Evolutionary conservation across 164 flowering plant genomes (phyloP), one percentile per base, ranked within the genome.

Genomic region (Vitis amurensis): DNA sequence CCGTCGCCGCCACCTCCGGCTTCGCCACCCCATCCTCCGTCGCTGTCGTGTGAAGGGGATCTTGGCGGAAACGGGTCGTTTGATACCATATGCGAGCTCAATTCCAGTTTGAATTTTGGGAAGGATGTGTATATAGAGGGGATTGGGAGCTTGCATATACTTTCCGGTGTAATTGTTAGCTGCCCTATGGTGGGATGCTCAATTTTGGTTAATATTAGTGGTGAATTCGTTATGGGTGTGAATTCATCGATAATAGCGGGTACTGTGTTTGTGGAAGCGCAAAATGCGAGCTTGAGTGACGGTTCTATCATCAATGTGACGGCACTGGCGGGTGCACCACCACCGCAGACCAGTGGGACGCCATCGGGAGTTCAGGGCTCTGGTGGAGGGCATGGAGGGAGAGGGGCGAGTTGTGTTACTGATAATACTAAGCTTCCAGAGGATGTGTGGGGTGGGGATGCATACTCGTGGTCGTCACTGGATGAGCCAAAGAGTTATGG

Each of bases 341-440:
- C 97, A 14, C 69, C 74, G 9, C 90, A 85, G 79, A 83, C 92
- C 3, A 86, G 89, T 63, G 98, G 98, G n/a, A 82, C 91, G 1
- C 97, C 98, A 0, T 59, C 56, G 3, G 97, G 89, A 7, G 57
- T 76, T 55, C 81, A 85, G 37, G 98, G 97, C 0, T 88, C 87
- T 0, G 98, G 98, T 6, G 98, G 97, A 4, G 98, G 98, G 17
- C 88, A 94, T 71, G 97, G 98, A 4, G 98, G 98, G n/a, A 79
- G 97, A 68, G 97, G 98, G 1, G 98, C 98, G 0, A 74, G 80
- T 70, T 94, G 97, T 68, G 72, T 88, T 63, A 73, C 78, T 11
- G 92, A 90, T 64, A 76, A 81, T 44, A 73, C 68, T 19, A 88
- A 86, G 86, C 75, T 80, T 15, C 93, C 88, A 1, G 92, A 87